These are phyloP conservation scores for Teratosphaeria zuluensis DNA, from an alignment of 2,329 filamentous ascomycete genomes.

Conservation along the genomic window DNA sequence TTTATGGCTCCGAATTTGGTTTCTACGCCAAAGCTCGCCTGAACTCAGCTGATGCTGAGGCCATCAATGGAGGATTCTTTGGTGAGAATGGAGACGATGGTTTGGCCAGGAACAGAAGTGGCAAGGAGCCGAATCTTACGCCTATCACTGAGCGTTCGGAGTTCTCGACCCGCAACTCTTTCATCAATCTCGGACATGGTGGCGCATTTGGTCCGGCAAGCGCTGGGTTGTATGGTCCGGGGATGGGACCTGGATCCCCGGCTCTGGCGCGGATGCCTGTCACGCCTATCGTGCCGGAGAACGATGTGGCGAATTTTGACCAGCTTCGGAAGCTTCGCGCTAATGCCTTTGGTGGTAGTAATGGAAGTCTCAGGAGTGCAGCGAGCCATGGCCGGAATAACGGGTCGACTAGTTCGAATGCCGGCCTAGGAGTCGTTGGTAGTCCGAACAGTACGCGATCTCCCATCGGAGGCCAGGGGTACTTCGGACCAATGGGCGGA, in stretches of 20 bases:
- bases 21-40: constrained; percentile 62
- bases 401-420: background rate
- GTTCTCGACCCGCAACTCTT: constrained; percentile 87
- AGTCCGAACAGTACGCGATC: constrained; percentile 4
- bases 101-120: constrained; percentile 59
- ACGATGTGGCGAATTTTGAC: constrained; percentile 18
- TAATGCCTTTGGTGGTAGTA: constrained; percentile 55
- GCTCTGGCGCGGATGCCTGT: constrained; percentile 55
- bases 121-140: constrained; percentile 82
- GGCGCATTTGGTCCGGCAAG: constrained; percentile 38
- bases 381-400: background rate
- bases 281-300: constrained; percentile 9
- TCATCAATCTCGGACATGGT: constrained; percentile 58
- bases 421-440: background rate
- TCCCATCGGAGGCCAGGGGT: constrained; percentile 2
- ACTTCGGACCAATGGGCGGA: constrained; percentile 8
- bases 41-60: constrained; percentile 39
- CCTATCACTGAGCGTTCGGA: constrained; percentile 94
- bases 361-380: constrained; percentile 55
- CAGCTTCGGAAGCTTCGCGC: constrained; percentile 33
- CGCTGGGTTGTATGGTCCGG: constrained; percentile 46
- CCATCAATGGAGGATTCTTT: constrained; percentile 80
- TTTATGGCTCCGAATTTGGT: constrained; percentile 93
- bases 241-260: constrained; percentile 52
- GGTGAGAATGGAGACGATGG: constrained; percentile 60